Conservation (phyloP, 139 green algal species). For the Deuterostichococcus epilithicus region DNA sequence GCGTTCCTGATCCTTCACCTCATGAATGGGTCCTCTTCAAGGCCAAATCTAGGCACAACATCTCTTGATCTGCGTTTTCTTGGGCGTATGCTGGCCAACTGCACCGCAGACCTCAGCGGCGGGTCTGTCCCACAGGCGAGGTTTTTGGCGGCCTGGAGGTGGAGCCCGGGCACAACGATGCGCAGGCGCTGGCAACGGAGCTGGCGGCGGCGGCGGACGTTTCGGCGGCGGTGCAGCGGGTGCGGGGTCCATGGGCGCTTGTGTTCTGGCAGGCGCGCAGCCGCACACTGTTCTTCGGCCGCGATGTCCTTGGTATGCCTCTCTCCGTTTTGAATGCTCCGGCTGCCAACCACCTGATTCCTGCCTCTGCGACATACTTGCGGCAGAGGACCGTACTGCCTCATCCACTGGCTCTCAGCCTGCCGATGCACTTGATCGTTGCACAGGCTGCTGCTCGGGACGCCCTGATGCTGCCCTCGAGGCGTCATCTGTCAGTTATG, state of each 20-base stretch:
- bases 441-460: not conserved
- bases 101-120: not conserved
- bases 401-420: not conserved
- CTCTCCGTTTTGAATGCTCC: not conserved
- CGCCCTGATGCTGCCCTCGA: not conserved
- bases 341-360: not conserved
- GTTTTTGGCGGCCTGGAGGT: slow-evolving; percentile 58
- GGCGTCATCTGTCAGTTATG: not conserved
- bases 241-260: slow-evolving; percentile 77
- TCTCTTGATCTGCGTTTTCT: not conserved
- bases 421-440: not conserved
- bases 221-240: slow-evolving; percentile 21
- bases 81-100: not conserved
- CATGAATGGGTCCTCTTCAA: not conserved
- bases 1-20: not conserved
- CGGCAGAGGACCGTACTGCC: not conserved
- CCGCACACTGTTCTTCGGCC: slow-evolving; percentile 65
- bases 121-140: slow-evolving; percentile 31
- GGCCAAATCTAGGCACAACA: not conserved
- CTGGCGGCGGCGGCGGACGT: slow-evolving; percentile 25
- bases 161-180: slow-evolving; percentile 44
- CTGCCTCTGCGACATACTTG: not conserved
- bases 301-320: slow-evolving; percentile 60
- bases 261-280: slow-evolving; percentile 62
- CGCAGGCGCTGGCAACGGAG: slow-evolving; percentile 30